Evolutionary conservation across 1,139 yeast genomes (phyloP), one percentile per base, ranked within the genome.

Genomic region (Magnusiomyces tetraspermus): DNA sequence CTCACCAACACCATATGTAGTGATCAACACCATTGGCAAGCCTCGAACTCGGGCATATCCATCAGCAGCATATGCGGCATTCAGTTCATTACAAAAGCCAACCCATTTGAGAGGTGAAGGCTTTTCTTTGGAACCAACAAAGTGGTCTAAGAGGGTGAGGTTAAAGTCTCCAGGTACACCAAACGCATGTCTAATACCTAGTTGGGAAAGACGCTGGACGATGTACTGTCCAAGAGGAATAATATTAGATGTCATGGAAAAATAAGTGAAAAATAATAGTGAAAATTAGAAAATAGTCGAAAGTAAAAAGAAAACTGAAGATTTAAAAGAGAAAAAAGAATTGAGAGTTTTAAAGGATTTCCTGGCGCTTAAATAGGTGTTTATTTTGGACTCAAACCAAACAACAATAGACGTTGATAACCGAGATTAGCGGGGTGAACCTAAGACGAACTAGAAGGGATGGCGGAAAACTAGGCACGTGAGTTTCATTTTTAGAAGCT

Each of bases 1-100:
- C 69, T 87, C 96, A 55, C 96, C 96, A 49, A 88, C 96, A 53
- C 95, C 96, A 68, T 75, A 85, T 19, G 87, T 81, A 42, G 87
- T 79, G 54, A 71, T 63, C 46, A 71, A 55, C 13, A 67, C 74
- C 30, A 71, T 73, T 2, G 73, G 73, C 2, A 61, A 56, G 36
- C 65, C 63, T 38, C 76, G 69, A 46, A 74, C 75, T 57, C 85
- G 77, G 21, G 86, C 80, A 63, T 83, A 85, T 22, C 90, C 94
- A 61, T 85, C 94, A 31, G 85, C 88, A 24, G 89, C 85, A 62
- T 85, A 85, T 23, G 88, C 83, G 24, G 82, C 82, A 59, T 80
- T 80, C 55, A 80, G 68, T 66, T 80, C 85, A 62, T 80, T 80
- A 64, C 83, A 79, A 60, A 76, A 75, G 51, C 85, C 85, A 26